Conservation (phyloP, 345 rosid species). For the Citrus maxima region DNA sequence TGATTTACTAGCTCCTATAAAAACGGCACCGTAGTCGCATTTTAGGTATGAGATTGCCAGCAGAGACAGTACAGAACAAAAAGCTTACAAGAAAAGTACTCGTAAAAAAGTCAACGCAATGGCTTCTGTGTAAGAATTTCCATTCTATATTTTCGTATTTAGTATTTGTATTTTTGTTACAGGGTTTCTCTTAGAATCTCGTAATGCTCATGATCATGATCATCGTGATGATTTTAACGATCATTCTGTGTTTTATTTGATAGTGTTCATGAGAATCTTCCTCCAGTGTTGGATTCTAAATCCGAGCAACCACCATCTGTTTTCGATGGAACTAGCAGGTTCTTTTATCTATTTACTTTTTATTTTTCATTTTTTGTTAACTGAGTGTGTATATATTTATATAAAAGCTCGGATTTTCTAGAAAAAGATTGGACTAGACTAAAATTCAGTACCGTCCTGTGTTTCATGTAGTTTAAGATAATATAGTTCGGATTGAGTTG, state of each 20-base stretch:
- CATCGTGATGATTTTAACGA: not conserved
- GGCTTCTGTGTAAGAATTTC: slow-evolving; percentile 32
- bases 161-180: not conserved
- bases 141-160: not conserved
- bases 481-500: too few species aligned
- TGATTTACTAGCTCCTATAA: too few species aligned
- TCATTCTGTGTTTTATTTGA: not conserved
- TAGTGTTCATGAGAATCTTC: slow-evolving; percentile 41
- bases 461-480: too few species aligned
- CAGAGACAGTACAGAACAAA: too few species aligned
- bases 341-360: not conserved
- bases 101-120: not conserved
- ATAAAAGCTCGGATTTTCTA: too few species aligned
- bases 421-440: too few species aligned
- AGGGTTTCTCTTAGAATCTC: not conserved
- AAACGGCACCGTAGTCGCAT: not conserved
- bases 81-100: too few species aligned
- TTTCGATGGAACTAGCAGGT: slow-evolving; percentile 75
- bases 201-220: not conserved
- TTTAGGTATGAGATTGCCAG: not conserved
- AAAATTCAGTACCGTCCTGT: too few species aligned
- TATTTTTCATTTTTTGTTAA: not conserved
- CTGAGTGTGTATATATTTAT: too few species aligned
- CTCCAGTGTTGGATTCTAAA: slow-evolving; percentile 43
- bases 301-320: slow-evolving; percentile 53